Evolutionary conservation across 805 yeast species (phyloP), one percentile per base, ranked within the genome.

Genomic region (Dipodascus albidus): DNA sequence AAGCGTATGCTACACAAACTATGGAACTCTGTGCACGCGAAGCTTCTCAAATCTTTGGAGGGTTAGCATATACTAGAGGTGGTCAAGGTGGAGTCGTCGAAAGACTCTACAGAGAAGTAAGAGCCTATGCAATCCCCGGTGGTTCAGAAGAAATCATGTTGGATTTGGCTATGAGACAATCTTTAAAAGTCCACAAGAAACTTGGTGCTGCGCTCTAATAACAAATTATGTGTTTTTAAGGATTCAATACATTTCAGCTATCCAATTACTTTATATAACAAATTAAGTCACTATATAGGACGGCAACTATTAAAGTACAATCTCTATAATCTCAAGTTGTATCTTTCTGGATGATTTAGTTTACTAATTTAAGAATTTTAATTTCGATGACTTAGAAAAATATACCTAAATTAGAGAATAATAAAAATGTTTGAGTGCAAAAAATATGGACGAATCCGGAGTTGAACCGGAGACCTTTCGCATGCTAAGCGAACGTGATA

Each of bases 81-180:
- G 75, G 75, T 21, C 70, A 67, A 55, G 75, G 71, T 50, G 74
- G 70, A 19, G 68, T 66, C 52, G 72, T 71, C 42, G 75, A 71
- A 62, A 67, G 75, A 23, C 58, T 72, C 49, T 72, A 71, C 64
- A 64, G 75, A 27, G 75, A 71, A 53, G 74, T 70, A n/a, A 64
- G 74, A 6, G 75, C 74, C 9, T 72, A 62, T 57, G 71, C 75
- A 19, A 72, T 71, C 47, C 75, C 75, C 17, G 75, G 75, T 35
- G 75, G 75, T 6, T 70, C 74, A 23, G 75, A 71, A 56, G 75
- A 71, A 57, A 72, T 72, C 55, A 71, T 71, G 75, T 60, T 71
- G 35, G 75, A 72, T 51, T 59, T 71, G 44, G 65, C 70, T 8
- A 67, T 71, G 48, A 60, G 75, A 19, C 75, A 72, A 60, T 56